phyloP scores from a whole-genome alignment of 2,329 filamentous ascomycete species.

The Neodidymelliopsis sp. region DNA sequence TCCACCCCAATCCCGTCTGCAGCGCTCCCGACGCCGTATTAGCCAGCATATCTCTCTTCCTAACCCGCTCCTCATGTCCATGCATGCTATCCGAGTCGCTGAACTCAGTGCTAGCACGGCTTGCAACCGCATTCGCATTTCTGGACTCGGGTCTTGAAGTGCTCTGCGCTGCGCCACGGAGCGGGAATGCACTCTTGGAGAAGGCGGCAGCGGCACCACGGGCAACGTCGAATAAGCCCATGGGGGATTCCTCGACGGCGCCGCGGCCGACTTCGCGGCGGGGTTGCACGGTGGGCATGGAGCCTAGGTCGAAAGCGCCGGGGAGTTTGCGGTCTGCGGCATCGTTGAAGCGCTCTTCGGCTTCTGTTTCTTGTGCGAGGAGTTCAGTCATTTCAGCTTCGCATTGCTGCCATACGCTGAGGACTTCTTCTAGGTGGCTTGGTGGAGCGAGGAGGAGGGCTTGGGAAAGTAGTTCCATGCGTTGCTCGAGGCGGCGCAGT shows the following conservation, averaged over 20 bases:
- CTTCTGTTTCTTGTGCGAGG: constrained; percentile 70
- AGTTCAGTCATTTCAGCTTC: constrained; percentile 78
- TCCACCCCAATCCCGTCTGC: constrained; percentile 70
- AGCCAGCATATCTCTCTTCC: constrained; percentile 77
- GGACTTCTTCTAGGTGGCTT: constrained; percentile 73
- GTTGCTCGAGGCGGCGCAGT: constrained; percentile 77
- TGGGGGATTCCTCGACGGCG: constrained; percentile 57
- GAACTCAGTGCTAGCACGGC: constrained; percentile 37
- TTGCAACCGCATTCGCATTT: constrained; percentile 14
- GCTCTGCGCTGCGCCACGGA: constrained; percentile 36
- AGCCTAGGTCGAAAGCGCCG: constrained; percentile 52
- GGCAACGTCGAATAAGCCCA: constrained; percentile 62
- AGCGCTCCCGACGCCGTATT: constrained; percentile 69
- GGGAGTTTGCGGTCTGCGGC: constrained; percentile 65
- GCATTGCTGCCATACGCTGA: constrained; percentile 77
- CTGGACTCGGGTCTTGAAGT: constrained; percentile 14
- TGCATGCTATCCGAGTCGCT: constrained; percentile 48
- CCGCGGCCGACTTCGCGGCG: constrained; percentile 52
- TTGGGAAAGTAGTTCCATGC: constrained; percentile 79
- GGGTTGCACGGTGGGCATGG: constrained; percentile 45
- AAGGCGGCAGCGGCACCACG: constrained; percentile 58
- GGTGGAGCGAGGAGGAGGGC: constrained; percentile 77
- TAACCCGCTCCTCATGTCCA: constrained; percentile 53
- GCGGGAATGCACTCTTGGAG: constrained; percentile 56
- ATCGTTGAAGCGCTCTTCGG: constrained; percentile 75